Base-by-base conservation (phyloP, 2,329 filamentous ascomycete species). In the Cordyceps javanica region DNA sequence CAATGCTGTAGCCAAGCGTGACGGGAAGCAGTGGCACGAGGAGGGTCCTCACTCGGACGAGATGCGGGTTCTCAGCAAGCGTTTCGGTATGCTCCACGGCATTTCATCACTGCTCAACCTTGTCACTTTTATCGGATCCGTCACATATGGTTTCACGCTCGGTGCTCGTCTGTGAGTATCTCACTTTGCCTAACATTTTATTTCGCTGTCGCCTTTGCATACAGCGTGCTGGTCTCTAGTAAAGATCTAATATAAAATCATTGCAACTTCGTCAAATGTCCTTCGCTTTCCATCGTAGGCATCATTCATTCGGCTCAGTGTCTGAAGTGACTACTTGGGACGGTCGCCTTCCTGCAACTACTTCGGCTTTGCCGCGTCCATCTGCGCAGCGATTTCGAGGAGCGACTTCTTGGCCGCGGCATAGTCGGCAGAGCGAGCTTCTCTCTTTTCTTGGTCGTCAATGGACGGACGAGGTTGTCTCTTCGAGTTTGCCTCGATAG, bases 21-120 rank as follows among this genome's bases (percentile, higher is more conserved):
- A 97, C 69, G 91, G 91, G 56, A 97, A 96, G 80, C 89, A 88
- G 69, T 90, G 86, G 72, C 89, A 88, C 67, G 91, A 96, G 62
- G 76, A 82, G 54, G 81, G 86, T 1, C 89, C 91, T 39, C 90
- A 96, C 67, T 94, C 89, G 5, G 79, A 86, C 64, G 90, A 93
- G 75, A 97, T 97, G 92, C 72, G 83, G 64, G 79, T 78, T 9
- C 72, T 96, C 65, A 96, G 93, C 77, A 89, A 85, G 74, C 79
- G 78, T 62, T 97, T 97, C 71, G 84, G 82, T 16, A 82, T 82
- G 61, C 72, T 96, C 58, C 94, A 99, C 72, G 90, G 92, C 6
- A 74, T 89, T 49, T 96, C 90, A 8, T 89, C 89, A 28, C 71
- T 95, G 60, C 70, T 95, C 21, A 97, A 97, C 70, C 68, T 97